Evolutionary conservation across 495 filamentous ascomycete species (phyloP), one percentile per base, ranked within the genome.

Genomic region (Patellaria atrata): DNA sequence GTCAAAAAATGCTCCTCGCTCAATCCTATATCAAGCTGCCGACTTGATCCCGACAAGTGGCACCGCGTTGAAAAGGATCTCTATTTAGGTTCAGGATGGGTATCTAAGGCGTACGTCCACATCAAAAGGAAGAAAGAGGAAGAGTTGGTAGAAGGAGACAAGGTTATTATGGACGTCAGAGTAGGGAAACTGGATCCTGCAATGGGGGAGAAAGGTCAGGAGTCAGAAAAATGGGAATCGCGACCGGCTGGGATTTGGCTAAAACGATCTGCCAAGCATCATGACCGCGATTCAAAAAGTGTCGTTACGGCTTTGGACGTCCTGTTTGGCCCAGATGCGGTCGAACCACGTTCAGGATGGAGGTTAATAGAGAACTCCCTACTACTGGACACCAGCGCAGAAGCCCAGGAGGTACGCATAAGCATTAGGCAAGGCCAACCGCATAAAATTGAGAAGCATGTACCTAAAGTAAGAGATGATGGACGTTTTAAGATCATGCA

Each of bases 401-500:
- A 79, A 26, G 54, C 61, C 9, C 72, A 75, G 28, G 68, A 71
- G 37, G 68, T 79, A 13, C 73, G 82, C 27, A 55, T 97, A 16
- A 86, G 71, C 18, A 62, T 92, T 30, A 69, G 84, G 19, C 68
- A 80, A 41, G 89, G 89, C 3, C 63, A 65, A 19, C 69, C 68
- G 5, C 43, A 59, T 2, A 65, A 70, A 37, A 45, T 56, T 10
- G 63, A 71, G 41, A 81, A 73, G 47, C 78, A 82, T 0, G 57
- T 64, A n/a, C 80, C 77, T 10, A 67, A 74, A 33, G 77, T 97
- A 37, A 67, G 70, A 31, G 81, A 87, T 18, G 79, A 91, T 54
- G 86, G 85, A n/a, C 79, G 76, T 41, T 94, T 96, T 59, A 96
- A 94, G 60, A 91, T 97, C 39, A 75, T 97, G 70, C 89, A 97